Percentiles rank a stretch among this genome's conserved stretches.
Evolutionary conservation across 495 filamentous ascomycete genomes (phyloP).

Genomic region (Neurospora hispaniola): DNA sequence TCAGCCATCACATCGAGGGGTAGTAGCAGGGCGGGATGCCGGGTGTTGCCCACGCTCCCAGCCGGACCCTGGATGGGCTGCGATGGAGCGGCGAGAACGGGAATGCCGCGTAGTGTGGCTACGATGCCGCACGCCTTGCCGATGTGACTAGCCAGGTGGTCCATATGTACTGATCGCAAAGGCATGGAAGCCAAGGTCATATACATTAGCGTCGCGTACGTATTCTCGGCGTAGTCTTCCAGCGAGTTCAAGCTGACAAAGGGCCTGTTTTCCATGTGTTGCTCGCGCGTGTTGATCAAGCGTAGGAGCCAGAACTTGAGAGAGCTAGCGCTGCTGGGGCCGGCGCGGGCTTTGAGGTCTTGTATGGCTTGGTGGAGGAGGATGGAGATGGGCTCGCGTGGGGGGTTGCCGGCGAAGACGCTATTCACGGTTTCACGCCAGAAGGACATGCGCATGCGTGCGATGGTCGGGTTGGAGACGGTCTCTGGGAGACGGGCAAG

Average conservation of each 20-base stretch:
- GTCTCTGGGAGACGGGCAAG: conserved; percentile 79
- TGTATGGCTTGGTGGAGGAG: conserved; percentile 61
- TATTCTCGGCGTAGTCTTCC: conserved; percentile 85
- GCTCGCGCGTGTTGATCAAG: conserved; percentile 67
- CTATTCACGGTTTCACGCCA: conserved; percentile 78
- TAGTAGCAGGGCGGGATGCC: conserved; percentile 44
- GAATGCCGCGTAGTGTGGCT: conserved; percentile 72
- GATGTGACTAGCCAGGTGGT: conserved; percentile 88
- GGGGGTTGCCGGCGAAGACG: conserved; percentile 58
- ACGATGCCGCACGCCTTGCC: conserved; percentile 87
- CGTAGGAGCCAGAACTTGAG: conserved; percentile 75
- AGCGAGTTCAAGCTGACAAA: conserved; percentile 62
- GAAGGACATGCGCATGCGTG: conserved; percentile 83
- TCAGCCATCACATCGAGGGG: conserved; percentile 88
- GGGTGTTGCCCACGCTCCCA: conserved; percentile 25
- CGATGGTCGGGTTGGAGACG: conserved; percentile 70
- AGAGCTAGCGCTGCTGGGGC: conserved; percentile 43
- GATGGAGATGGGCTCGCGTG: conserved; percentile 84
- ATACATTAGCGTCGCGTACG: conserved; percentile 90
- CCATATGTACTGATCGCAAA: conserved; percentile 67
- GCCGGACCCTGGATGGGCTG: conserved; percentile 37
- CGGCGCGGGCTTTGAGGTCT: conserved; percentile 42
- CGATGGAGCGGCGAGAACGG: conserved; percentile 68
- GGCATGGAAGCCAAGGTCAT: conserved; percentile 69
- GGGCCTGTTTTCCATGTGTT: conserved; percentile 73